These are phyloP conservation scores for Azolla pinnata DNA, from an alignment of 75 land plant species.

Conservation along the genomic window DNA sequence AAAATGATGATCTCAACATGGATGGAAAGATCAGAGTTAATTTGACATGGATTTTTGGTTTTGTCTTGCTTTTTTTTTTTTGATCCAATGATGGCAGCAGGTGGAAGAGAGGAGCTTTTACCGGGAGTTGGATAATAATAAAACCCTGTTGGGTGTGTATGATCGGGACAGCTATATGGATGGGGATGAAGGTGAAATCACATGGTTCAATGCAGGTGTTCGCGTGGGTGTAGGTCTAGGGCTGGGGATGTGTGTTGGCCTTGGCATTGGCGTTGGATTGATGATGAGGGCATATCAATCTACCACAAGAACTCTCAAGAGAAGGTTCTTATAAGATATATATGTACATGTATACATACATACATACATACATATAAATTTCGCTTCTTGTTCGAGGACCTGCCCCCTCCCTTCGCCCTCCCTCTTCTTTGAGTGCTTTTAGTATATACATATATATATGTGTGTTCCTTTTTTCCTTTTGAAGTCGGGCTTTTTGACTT, in stretches of 20 bases:
- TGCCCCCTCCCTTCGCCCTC: too few species aligned
- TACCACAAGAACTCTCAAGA: conserved; percentile 40
- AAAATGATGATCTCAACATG: too few species aligned
- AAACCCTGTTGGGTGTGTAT: conserved; percentile 11
- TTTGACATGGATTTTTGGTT: too few species aligned
- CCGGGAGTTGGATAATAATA: conserved; percentile 11
- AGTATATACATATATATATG: too few species aligned
- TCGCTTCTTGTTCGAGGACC: too few species aligned
- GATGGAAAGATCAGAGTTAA: too few species aligned
- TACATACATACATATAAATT: neutral
- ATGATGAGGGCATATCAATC: conserved; percentile 70
- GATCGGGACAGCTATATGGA: conserved; percentile 33
- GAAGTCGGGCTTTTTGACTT: too few species aligned
- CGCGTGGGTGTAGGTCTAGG: conserved; percentile 83
- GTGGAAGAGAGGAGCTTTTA: conserved; percentile 5
- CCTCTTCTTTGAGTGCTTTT: too few species aligned
- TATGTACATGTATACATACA: neutral
- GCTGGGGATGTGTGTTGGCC: conserved; percentile 75
- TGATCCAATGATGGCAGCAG: conserved; percentile 4
- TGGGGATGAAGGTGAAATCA: conserved; percentile 62
- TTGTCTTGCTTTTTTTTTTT: too few species aligned
- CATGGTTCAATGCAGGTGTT: conserved; percentile 86
- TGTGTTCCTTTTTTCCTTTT: too few species aligned
- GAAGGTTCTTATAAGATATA: conserved; percentile 22
- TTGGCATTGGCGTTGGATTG: conserved; percentile 74